A percentile compares a stretch with the other conserved stretches of the same genome.
Evolutionary conservation across 139 green algal genomes (phyloP).

Genomic region (Zygnema circumcarinatum): DNA sequence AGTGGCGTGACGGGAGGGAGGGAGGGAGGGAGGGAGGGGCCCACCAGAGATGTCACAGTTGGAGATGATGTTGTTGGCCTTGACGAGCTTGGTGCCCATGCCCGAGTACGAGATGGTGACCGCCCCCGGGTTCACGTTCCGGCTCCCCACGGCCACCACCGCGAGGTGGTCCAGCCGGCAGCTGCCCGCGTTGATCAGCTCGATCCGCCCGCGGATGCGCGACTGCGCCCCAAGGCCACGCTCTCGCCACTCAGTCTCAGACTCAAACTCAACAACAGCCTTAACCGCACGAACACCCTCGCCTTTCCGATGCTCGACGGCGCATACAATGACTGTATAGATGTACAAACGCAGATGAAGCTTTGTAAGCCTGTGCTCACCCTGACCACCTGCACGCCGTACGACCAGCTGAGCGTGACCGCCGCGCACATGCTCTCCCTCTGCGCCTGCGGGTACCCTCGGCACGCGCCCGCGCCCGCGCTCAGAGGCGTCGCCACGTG

Average conservation of each 20-base stretch:
- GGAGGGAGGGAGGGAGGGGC: too few relatives aligned
- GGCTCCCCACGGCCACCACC: not conserved
- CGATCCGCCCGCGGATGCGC: not conserved
- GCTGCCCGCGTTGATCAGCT: not conserved
- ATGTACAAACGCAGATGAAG: too few relatives aligned
- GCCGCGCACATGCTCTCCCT: not conserved
- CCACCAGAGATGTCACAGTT: conserved; percentile 36
- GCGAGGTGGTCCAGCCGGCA: not conserved
- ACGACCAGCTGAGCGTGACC: not conserved
- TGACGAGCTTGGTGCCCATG: conserved; percentile 15
- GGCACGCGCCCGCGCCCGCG: not conserved
- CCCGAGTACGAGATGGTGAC: not conserved
- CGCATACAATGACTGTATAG: too few relatives aligned
- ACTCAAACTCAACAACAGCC: too few relatives aligned
- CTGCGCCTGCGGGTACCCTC: not conserved
- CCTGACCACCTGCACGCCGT: not conserved
- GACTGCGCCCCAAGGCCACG: too few relatives aligned
- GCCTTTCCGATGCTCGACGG: too few relatives aligned
- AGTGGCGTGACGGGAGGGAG: too few relatives aligned
- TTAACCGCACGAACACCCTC: too few relatives aligned
- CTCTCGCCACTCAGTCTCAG: too few relatives aligned
- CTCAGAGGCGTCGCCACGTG: not conserved
- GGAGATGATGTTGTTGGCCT: conserved; percentile 27
- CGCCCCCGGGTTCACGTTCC: not conserved
- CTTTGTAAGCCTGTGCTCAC: too few relatives aligned